Conservation (phyloP, 1,139 yeast species). For the Nakaseomyces glabratus region DNA sequence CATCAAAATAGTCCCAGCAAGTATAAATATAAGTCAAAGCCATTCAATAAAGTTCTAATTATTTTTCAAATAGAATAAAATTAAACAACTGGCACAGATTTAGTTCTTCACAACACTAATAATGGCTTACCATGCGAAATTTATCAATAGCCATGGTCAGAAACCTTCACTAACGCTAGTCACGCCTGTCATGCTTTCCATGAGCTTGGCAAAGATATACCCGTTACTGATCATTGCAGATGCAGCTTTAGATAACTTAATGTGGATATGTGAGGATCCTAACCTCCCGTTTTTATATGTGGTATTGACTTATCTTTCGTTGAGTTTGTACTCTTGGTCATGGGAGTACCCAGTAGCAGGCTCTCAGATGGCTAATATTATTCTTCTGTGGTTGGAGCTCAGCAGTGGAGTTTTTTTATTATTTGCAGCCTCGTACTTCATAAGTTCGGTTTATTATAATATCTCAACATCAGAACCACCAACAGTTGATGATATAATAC, state of each 20-base stretch:
- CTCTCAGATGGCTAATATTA: conserved; percentile 7
- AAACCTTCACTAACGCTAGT: conserved; percentile 19
- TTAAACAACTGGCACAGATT: too few species aligned
- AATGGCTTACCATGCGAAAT: conserved; percentile 17
- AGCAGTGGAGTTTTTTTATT: conserved; percentile 14
- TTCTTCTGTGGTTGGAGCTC: conserved; percentile 19
- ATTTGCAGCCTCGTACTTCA: conserved; percentile 18
- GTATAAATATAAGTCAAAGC: too few species aligned
- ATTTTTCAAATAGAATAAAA: too few species aligned
- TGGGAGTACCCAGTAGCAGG: conserved; percentile 8
- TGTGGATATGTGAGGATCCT: conserved; percentile 19
- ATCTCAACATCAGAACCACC: conserved; percentile 25
- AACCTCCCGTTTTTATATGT: conserved; percentile 16
- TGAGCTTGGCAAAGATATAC: conserved; percentile 11
- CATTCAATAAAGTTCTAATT: too few species aligned
- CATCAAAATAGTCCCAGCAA: too few species aligned
- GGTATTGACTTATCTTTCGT: conserved; percentile 7
- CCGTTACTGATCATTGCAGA: conserved; percentile 17
- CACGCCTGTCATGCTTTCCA: conserved; percentile 8
- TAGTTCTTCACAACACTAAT: too few species aligned
- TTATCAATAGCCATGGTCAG: conserved; percentile 21
- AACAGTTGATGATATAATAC: conserved; percentile 28
- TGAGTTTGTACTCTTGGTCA: conserved; percentile 2
- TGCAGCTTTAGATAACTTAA: conserved; percentile 13
- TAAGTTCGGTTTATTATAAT: conserved; percentile 18